Percentiles rank a stretch among this genome's conserved stretches.
phyloP scores from a whole-genome alignment of 176 grass and related monocot species.

The Oryza officinalis region DNA sequence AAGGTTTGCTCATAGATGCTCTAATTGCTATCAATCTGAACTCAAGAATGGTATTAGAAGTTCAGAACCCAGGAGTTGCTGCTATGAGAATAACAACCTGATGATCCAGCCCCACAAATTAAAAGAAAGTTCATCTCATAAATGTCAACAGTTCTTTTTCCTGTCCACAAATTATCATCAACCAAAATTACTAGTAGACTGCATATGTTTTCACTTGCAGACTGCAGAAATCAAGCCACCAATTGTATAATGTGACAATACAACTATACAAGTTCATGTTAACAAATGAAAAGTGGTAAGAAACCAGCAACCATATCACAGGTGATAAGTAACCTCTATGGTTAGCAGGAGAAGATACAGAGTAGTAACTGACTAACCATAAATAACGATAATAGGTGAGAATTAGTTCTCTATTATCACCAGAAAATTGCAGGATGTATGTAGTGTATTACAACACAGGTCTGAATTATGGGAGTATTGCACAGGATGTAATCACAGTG shows the following conservation, averaged over 20 bases:
- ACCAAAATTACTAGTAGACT: not conserved
- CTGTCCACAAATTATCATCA: not conserved
- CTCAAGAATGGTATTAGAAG: not conserved
- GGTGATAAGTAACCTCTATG: not conserved
- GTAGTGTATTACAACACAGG: not conserved
- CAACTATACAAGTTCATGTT: not conserved
- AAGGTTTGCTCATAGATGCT: not conserved
- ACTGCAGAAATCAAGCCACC: not conserved
- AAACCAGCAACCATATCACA: not conserved
- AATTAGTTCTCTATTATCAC: slow-evolving; percentile 29
- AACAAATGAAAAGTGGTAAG: not conserved
- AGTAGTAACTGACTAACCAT: not conserved
- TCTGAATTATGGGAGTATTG: slow-evolving; percentile 31
- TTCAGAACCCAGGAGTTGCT: not conserved
- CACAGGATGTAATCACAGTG: slow-evolving; percentile 42
- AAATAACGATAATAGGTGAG: not conserved
- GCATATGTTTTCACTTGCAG: not conserved
- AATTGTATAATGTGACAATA: not conserved
- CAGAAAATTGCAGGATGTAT: not conserved
- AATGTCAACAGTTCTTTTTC: not conserved
- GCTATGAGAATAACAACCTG: not conserved
- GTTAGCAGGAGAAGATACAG: not conserved
- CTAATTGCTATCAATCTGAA: too few species aligned
- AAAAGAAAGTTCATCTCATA: not conserved
- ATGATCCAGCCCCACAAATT: not conserved